phyloP scores from a whole-genome alignment of 73 alveolate genomes.

The Paramecium octaurelia region DNA sequence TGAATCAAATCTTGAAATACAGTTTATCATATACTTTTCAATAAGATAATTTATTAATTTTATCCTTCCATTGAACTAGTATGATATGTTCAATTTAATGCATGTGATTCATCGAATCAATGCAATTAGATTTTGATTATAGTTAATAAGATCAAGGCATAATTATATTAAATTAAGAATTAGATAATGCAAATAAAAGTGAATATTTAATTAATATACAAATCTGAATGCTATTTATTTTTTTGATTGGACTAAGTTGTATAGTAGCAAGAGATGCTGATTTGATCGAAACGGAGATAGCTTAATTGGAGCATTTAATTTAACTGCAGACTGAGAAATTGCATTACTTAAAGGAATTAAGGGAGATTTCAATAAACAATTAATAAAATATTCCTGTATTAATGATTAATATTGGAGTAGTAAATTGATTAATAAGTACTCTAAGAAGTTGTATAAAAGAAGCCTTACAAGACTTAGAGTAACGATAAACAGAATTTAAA shows the following conservation, averaged over 20 bases:
- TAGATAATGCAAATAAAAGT: neutral
- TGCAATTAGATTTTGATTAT: too few species aligned
- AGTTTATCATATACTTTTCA: too few species aligned
- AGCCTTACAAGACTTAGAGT: neutral
- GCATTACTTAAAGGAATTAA: neutral
- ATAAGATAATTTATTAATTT: too few species aligned
- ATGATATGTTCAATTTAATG: too few species aligned
- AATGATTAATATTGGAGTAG: neutral
- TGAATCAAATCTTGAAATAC: too few species aligned
- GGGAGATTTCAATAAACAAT: neutral
- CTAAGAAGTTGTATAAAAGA: neutral
- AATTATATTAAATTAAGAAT: neutral
- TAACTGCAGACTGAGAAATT: neutral
- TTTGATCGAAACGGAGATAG: neutral
- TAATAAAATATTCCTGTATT: neutral
- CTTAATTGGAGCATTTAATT: neutral
- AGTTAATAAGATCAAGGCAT: too few species aligned
- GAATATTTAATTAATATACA: neutral
- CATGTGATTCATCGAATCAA: too few species aligned
- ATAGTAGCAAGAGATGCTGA: conserved; percentile 1
- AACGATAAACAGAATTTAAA: neutral
- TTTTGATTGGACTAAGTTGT: neutral
- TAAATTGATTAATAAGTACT: neutral
- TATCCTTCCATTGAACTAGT: too few species aligned
- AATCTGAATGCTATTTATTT: neutral